Base-by-base conservation (phyloP, 768 basidiomycete species). In the Leccinum fibrillosum region DNA sequence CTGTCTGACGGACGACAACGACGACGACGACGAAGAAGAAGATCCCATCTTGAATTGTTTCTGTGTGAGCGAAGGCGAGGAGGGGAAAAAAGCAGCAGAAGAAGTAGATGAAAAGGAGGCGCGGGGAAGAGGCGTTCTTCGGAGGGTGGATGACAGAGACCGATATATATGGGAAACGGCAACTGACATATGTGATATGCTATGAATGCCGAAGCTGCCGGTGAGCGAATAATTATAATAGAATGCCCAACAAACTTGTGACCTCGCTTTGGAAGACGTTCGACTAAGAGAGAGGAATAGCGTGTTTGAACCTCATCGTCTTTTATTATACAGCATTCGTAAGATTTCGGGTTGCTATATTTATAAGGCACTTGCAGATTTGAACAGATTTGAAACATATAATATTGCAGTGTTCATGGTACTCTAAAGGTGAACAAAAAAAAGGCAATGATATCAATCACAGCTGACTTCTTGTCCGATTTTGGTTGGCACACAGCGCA, bases 1-100 rank as follows among this genome's bases (percentile, higher is more conserved):
- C 45, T 77, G 64, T 60, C 75, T 67, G 52, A 63, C 58, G 8
- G 28, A 28, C 28, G 76, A 60, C 58, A 74, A 63, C 62, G 39
- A 42, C 2, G 39, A 42, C 2, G 39, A 42, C 39, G 39, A 42
- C 4, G 39, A 42, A 2, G 39, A 42, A n/a, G 39, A 42, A n/a
- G 39, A 42, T 42, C 39, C 39, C 39, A 62, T 62, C 19, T 54
- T 57, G 60, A 23, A 37, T 26, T 44, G 64, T 49, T n/a, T 57
- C n/a, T 58, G 58, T 26, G 54, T 19, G 23, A 53, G 58, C 19
- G 62, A 64, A 32, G 72, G 69, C 13, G 75, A 72, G 35, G 68
- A 72, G n/a, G 70, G 62, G 32, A 72, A 64, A 13, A 74, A 66
- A 53, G 57, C 53, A 1, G 39, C 52, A 15, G 53, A 0, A 12